These are phyloP conservation scores for Serendipita sp. DNA, from an alignment of 768 basidiomycete genomes.

Conservation along the genomic window DNA sequence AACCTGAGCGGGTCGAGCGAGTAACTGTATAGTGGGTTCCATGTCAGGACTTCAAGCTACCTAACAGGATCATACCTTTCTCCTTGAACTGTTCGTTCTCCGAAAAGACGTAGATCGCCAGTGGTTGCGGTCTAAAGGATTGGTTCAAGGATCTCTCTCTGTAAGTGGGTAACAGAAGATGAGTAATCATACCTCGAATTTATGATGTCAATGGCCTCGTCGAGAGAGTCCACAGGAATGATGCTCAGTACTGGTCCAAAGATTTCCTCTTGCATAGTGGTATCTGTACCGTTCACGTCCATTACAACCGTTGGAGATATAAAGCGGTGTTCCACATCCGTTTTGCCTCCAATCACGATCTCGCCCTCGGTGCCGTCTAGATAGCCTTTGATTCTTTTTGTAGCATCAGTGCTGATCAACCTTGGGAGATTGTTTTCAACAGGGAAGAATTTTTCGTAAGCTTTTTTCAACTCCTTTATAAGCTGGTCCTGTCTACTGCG, in stretches of 20 bases:
- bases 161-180: neutral
- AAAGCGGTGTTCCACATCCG: constrained; percentile 24
- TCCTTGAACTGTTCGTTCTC: constrained; percentile 23
- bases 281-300: constrained; percentile 36
- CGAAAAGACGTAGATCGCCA: constrained; percentile 50
- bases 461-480: constrained; percentile 26
- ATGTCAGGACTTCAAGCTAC: constrained; percentile 25
- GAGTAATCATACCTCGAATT: constrained; percentile 6
- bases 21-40: constrained; percentile 36
- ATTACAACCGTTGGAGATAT: constrained; percentile 47
- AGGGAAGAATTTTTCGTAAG: constrained; percentile 35
- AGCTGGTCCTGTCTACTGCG: constrained; percentile 30
- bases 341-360: constrained; percentile 35
- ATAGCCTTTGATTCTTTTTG: constrained; percentile 33
- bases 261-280: constrained; percentile 31
- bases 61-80: constrained; percentile 10
- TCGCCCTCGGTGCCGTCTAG: constrained; percentile 39
- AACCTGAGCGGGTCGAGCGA: neutral
- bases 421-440: constrained; percentile 23
- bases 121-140: constrained; percentile 32
- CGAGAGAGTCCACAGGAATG: constrained; percentile 15
- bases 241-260: constrained; percentile 24
- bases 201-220: constrained; percentile 16
- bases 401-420: constrained; percentile 40
- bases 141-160: neutral